These are phyloP conservation scores for Beta lomatogona DNA, from an alignment of 179 eudicot species.

Conservation along the genomic window DNA sequence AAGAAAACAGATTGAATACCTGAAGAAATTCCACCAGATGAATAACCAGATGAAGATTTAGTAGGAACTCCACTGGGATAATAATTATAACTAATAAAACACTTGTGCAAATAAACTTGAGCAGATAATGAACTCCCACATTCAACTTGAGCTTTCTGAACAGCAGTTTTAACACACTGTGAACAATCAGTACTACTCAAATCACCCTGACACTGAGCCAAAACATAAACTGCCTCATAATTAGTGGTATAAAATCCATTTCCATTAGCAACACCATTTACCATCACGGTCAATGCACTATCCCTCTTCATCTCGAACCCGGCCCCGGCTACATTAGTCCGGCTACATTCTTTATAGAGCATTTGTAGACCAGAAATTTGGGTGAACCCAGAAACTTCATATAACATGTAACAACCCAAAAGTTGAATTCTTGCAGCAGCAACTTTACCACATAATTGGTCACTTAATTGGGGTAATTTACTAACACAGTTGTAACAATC, in stretches of 20 bases:
- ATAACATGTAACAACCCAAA: constrained; percentile 72
- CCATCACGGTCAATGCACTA: constrained; percentile 60
- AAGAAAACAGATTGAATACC: constrained; percentile 29
- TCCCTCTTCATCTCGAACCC: constrained; percentile 78
- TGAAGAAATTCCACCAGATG: constrained; percentile 42
- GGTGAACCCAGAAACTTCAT: constrained; percentile 74
- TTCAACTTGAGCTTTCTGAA: constrained; percentile 80
- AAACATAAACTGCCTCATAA: constrained; percentile 58
- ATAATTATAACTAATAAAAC: constrained; percentile 72
- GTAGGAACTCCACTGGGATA: constrained; percentile 68
- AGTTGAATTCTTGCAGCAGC: constrained; percentile 79
- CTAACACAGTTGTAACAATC: constrained; percentile 79
- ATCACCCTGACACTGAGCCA: constrained; percentile 93
- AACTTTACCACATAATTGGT: constrained; percentile 72
- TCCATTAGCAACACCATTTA: constrained; percentile 51
- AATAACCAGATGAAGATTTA: constrained; percentile 47
- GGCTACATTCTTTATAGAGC: constrained; percentile 67
- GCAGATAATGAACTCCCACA: constrained; percentile 80
- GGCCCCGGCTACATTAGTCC: constrained; percentile 48
- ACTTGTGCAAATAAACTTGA: constrained; percentile 80
- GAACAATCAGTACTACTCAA: constrained; percentile 72
- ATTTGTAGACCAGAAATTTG: constrained; percentile 75
- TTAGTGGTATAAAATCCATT: constrained; percentile 65
- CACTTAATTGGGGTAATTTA: constrained; percentile 60
- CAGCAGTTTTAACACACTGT: constrained; percentile 72